These are phyloP conservation scores for Ustilago esculenta DNA, from an alignment of 1,284 basidiomycete genomes.

Conservation along the genomic window DNA sequence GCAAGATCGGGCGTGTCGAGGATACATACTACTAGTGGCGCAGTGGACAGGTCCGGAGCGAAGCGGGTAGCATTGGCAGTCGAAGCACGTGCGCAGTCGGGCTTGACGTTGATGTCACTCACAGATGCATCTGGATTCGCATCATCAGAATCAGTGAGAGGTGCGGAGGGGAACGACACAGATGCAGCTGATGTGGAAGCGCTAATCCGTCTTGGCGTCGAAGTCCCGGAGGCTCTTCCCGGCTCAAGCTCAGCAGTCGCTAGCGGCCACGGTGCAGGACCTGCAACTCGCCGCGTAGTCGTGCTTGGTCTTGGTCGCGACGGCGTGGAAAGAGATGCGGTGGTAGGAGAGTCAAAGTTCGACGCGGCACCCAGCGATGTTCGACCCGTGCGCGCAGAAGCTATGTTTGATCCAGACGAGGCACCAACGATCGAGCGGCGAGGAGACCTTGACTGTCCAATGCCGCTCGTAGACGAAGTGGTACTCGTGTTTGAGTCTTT, in stretches of 20 bases:
- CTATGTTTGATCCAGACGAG: conserved; percentile 3
- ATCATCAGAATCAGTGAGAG: conserved; percentile 6
- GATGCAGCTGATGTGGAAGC: conserved; percentile 24
- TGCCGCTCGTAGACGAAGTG: conserved; percentile 26
- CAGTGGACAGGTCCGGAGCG: conserved; percentile 50
- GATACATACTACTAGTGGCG: conserved; percentile 50
- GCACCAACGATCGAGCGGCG: conserved; percentile 18
- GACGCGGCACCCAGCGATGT: conserved; percentile 19
- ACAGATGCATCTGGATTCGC: conserved; percentile 2
- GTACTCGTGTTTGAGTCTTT: conserved; percentile 47
- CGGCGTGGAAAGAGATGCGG: conserved; percentile 22
- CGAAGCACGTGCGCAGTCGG: too few species aligned
- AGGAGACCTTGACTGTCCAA: conserved; percentile 15
- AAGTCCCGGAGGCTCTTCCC: conserved; percentile 1
- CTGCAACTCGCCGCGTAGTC: conserved; percentile 9
- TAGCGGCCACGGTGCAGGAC: conserved; percentile 41
- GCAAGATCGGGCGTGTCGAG: conserved; percentile 55
- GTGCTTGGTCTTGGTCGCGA: conserved; percentile 34
- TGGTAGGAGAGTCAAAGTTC: conserved; percentile 4
- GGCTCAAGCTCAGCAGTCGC: conserved; percentile 10
- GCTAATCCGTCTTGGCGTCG: conserved; percentile 16
- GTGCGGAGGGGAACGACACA: conserved; percentile 28
- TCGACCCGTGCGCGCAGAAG: conserved; percentile 20
- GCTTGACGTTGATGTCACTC: not conserved
- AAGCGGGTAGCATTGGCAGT: conserved; percentile 33